These are phyloP conservation scores for Bipolaris victoriae DNA, from an alignment of 2,329 filamentous ascomycete genomes.

Conservation along the genomic window DNA sequence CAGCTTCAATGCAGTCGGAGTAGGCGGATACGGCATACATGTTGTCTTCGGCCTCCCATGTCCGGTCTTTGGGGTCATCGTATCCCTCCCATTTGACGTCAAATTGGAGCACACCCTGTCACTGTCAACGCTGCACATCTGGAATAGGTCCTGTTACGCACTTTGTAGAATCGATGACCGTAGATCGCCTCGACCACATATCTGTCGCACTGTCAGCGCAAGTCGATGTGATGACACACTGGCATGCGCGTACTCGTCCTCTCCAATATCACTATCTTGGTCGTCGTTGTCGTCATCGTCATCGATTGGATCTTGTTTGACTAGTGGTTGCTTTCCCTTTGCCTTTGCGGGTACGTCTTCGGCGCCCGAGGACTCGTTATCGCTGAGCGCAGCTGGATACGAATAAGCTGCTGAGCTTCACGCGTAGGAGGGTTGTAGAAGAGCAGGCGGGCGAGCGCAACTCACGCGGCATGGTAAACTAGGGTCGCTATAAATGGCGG, in stretches of 20 bases:
- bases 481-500: constrained; percentile 19
- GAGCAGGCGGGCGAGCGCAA: constrained; percentile 14
- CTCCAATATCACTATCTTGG: constrained; percentile 42
- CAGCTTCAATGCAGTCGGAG: neutral
- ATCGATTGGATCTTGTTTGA: constrained; percentile 13
- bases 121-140: constrained; percentile 15
- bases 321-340: constrained; percentile 7
- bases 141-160: constrained; percentile 34
- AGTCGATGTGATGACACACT: constrained; percentile 1
- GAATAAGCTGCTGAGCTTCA: constrained; percentile 23
- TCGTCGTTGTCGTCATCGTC: constrained; percentile 47
- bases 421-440: constrained; percentile 2
- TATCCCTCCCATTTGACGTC: constrained; percentile 85
- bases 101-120: constrained; percentile 55
- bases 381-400: constrained; percentile 48
- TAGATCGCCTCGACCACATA: constrained; percentile 78
- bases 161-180: constrained; percentile 62
- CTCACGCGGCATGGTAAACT: constrained; percentile 45
- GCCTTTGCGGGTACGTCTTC: constrained; percentile 37
- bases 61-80: constrained; percentile 70
- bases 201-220: constrained; percentile 53
- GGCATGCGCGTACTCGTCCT: constrained; percentile 53
- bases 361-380: constrained; percentile 47
- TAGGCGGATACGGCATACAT: constrained; percentile 55
- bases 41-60: constrained; percentile 81